Evolutionary conservation across 352 stramenopile species (phyloP), one percentile per base, ranked within the genome.

Genomic region (Phytophthora pseudosyringae): DNA sequence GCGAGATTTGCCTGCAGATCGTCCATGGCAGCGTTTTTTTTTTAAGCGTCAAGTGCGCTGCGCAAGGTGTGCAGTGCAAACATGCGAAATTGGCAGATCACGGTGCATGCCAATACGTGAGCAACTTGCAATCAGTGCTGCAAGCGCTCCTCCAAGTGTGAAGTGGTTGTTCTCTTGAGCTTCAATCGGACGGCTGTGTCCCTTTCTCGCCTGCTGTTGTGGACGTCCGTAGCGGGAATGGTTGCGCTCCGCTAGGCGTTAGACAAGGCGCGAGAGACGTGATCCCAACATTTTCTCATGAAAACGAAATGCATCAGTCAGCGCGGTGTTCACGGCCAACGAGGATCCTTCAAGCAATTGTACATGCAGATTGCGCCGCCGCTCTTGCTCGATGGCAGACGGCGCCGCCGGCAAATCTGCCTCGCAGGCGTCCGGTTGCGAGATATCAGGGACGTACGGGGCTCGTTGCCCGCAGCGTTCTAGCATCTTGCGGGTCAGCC

Each of bases 221-320:
- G 26, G 54, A 63, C 53, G 13, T 53, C 21, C 13, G 28, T 28
- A 29, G n/a, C n/a, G n/a, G 15, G 32, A 56, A 44, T 65, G 47
- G 28, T 59, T 59, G 56, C 36, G 56, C 35, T 41, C 16, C 40
- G 32, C 10, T 26, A 48, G 40, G 18, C 35, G 56, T 64, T 64
- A 64, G 56, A 57, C 45, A 57, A 43, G 26, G 45, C 44, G 11
- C 18, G 4, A 33, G 4, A 33, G 54, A 43, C 43, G 43, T 55
- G 54, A 62, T 62, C 44, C 33, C 44, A 26, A 55, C 35, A 21
- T 49, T 58, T 64, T 64, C 56, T 56, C 46, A 65, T 39, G 47
- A 43, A 54, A 57, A 21, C 2, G 2, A 64, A 48, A 16, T 15
- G 5, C 44, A 54, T 62, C 41, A 62, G 54, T 62, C 44, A 56